Base-by-base conservation (phyloP, 331 rosid genomes). In the Malus hybrid region DNA sequence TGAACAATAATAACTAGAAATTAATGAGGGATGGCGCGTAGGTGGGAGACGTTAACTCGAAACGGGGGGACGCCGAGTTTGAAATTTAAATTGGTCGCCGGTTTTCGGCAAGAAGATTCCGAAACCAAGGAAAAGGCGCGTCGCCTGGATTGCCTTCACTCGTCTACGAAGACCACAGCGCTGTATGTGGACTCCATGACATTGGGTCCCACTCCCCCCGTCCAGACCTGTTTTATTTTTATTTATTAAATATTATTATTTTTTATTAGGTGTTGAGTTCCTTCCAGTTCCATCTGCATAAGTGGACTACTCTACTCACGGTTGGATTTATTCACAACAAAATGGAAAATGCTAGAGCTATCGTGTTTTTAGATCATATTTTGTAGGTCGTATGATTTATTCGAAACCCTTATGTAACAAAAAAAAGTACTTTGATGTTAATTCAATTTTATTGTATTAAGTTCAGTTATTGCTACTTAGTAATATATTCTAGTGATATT, bases 61-160 rank as follows among this genome's bases (percentile, higher is more conserved):
- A 32, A 18, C 42, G 61, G 10, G 55, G 78, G 87, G 87, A 89
- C 97, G 90, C 97, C 96, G 82, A 87, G 78, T 89, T 92, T 91
- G 89, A 87, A 86, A 24, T 85, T 77, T 75, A 73, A 79, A 18
- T 64, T 22, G 33, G 73, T 55, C 39, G 76, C 72, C 74, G 52
- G 66, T 20, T 53, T 50, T 74, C 39, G 70, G 28, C 24, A 26
- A 48, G 77, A 78, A 85, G 88, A 83, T 84, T 90, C 90, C 78
- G 39, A 63, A 80, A 73, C 82, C 80, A 60, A 39, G 10, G 32
- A 44, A 33, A 71, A 67, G 68, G 66, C 75, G 65, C 56, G 78
- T 18, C 18, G 71, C 28, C 10, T 19, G 11, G 55, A 24, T 5
- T 48, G 76, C n/a, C 20, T 12, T 30, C 77, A 26, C 44, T 70